Evolutionary conservation across 2,329 filamentous ascomycete species (phyloP).

Genomic region (Aspergillus quadricinctus): DNA sequence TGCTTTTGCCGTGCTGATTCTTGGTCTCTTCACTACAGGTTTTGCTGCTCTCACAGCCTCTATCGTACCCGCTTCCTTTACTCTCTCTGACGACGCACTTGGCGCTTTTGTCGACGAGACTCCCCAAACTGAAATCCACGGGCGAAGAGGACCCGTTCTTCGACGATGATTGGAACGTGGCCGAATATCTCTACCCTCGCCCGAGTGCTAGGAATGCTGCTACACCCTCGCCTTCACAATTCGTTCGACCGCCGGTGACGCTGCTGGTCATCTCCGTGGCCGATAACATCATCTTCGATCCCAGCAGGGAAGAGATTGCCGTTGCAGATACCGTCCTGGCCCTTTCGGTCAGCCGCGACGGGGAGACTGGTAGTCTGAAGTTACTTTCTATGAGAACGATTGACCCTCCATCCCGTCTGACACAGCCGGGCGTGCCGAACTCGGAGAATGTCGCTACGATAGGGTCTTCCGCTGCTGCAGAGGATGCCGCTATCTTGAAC

Average conservation of each 20-base stretch:
- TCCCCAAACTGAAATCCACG: constrained; percentile 82
- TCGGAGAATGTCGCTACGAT: constrained; percentile 55
- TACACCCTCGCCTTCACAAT: constrained; percentile 19
- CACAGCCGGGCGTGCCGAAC: constrained; percentile 66
- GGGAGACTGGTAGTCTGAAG: constrained; percentile 46
- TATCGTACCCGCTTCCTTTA: constrained; percentile 88
- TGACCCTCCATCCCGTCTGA: constrained; percentile 69
- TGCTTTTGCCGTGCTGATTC: constrained; percentile 3
- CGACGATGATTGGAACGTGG: constrained; percentile 93
- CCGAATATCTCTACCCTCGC: constrained; percentile 67
- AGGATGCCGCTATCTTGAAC: constrained; percentile 41
- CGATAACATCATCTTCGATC: constrained; percentile 90
- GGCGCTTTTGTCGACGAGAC: constrained; percentile 78
- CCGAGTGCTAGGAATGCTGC: constrained; percentile 17
- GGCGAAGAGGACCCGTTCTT: constrained; percentile 95
- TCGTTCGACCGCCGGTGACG: constrained; percentile 72
- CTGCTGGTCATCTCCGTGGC: constrained; percentile 84
- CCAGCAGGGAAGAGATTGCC: constrained; percentile 82
- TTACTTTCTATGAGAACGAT: constrained; percentile 68
- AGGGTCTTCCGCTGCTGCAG: constrained; percentile 34
- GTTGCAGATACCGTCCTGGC: constrained; percentile 88
- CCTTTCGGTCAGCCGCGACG: constrained; percentile 62
- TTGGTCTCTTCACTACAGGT: constrained; percentile 53
- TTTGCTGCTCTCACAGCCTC: constrained; percentile 83
- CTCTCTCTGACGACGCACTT: constrained; percentile 91